Evolutionary conservation across 371 early-diverging fungal species (phyloP).

Genomic region (Mortierella sp.): DNA sequence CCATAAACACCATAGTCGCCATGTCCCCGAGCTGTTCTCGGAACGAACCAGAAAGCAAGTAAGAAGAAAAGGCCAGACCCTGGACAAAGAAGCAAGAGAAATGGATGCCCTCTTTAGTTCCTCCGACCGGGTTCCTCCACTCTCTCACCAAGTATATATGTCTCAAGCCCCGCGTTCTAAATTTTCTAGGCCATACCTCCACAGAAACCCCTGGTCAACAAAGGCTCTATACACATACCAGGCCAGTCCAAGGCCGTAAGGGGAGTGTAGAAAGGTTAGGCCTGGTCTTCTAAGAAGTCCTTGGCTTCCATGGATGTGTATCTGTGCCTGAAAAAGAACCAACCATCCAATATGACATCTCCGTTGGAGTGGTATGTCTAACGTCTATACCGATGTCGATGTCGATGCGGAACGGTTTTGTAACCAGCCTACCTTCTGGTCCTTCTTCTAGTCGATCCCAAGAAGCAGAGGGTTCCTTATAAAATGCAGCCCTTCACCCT

Average conservation of each 20-base stretch:
- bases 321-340: neutral
- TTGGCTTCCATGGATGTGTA: neutral
- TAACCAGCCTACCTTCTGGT: neutral
- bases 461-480: too few species aligned
- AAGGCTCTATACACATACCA: neutral
- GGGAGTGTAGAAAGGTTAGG: neutral
- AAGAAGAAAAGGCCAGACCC: neutral
- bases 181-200: neutral
- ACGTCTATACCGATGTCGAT: neutral
- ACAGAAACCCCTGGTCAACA: neutral
- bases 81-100: neutral
- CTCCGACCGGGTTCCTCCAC: neutral
- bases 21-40: neutral
- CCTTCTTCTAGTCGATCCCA: neutral
- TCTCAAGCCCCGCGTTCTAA: neutral
- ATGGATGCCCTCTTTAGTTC: neutral
- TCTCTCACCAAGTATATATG: neutral
- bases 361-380: neutral
- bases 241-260: neutral
- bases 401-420: neutral
- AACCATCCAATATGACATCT: neutral
- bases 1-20: neutral
- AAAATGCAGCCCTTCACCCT: neutral
- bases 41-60: neutral
- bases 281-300: neutral